These are phyloP conservation scores for Funneliformis caledonium DNA, from an alignment of 371 early-diverging fungal genomes.

Conservation along the genomic window DNA sequence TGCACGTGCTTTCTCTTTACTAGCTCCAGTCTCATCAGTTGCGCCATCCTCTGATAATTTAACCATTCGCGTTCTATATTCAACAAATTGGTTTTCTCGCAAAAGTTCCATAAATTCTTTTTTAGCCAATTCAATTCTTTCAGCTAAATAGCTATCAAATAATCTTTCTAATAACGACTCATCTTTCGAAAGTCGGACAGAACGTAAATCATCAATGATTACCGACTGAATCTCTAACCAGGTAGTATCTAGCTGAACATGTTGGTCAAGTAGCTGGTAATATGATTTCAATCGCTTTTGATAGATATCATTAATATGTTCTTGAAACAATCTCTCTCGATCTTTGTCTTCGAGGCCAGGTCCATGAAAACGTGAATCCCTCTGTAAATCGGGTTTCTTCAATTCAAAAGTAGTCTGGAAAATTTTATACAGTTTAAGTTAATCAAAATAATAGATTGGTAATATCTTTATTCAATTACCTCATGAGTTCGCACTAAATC, in stretches of 20 bases:
- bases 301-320: constrained; percentile 23
- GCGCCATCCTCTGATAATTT: constrained; percentile 37
- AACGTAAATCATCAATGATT: constrained; percentile 31
- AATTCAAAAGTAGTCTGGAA: constrained; percentile 24
- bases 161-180: constrained; percentile 26
- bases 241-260: constrained; percentile 40
- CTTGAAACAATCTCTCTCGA: constrained; percentile 18
- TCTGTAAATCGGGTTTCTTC: constrained; percentile 30
- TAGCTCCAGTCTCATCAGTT: constrained; percentile 33
- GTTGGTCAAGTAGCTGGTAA: constrained; percentile 31
- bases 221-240: constrained; percentile 35
- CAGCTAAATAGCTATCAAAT: constrained; percentile 28
- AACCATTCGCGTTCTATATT: constrained; percentile 33
- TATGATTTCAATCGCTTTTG: constrained; percentile 32
- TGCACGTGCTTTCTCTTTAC: constrained; percentile 35
- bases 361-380: constrained; percentile 26
- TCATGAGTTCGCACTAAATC: constrained; percentile 39
- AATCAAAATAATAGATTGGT: neutral
- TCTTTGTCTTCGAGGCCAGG: constrained; percentile 21
- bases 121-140: constrained; percentile 19
- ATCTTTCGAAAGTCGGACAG: constrained; percentile 31
- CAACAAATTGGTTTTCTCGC: constrained; percentile 36
- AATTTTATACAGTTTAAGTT: neutral
- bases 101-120: constrained; percentile 34
- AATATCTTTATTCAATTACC: neutral